Conservation (phyloP, 306 rosid genomes). For the Abrus precatorius region DNA sequence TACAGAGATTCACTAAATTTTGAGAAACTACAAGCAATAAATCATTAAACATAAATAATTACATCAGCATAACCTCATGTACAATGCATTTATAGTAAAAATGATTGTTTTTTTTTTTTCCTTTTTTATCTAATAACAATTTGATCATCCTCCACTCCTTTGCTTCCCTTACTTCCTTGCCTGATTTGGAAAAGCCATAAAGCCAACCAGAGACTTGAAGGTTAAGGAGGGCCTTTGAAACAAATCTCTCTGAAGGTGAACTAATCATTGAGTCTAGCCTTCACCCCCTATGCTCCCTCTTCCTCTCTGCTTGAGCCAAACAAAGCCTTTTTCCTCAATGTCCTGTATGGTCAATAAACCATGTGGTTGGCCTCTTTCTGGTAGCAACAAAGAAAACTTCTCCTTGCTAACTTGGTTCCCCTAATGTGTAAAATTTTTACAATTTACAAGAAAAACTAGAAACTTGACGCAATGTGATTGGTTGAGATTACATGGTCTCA, state of each 20-base stretch:
- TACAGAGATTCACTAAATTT: not conserved
- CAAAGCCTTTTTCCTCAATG: constrained; percentile 61
- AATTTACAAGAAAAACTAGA: too few relatives aligned
- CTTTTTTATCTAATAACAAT: constrained; percentile 1
- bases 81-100: not conserved
- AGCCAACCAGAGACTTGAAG: constrained; percentile 55
- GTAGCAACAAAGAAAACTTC: constrained; percentile 51
- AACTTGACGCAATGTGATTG: too few relatives aligned
- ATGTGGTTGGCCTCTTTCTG: constrained; percentile 58
- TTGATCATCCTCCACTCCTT: constrained; percentile 39
- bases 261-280: constrained; percentile 60
- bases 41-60: not conserved
- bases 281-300: constrained; percentile 60
- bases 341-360: constrained; percentile 52
- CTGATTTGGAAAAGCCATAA: constrained; percentile 53
- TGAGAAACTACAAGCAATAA: not conserved
- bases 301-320: constrained; percentile 59
- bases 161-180: constrained; percentile 11
- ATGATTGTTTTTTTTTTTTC: not conserved
- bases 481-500: too few relatives aligned
- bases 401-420: not conserved
- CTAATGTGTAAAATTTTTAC: too few relatives aligned
- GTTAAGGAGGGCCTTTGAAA: constrained; percentile 56
- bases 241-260: constrained; percentile 53
- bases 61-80: constrained; percentile 14